Evolutionary conservation across 371 early-diverging fungal species (phyloP).

Genomic region (Basidiobolus meristosporus): DNA sequence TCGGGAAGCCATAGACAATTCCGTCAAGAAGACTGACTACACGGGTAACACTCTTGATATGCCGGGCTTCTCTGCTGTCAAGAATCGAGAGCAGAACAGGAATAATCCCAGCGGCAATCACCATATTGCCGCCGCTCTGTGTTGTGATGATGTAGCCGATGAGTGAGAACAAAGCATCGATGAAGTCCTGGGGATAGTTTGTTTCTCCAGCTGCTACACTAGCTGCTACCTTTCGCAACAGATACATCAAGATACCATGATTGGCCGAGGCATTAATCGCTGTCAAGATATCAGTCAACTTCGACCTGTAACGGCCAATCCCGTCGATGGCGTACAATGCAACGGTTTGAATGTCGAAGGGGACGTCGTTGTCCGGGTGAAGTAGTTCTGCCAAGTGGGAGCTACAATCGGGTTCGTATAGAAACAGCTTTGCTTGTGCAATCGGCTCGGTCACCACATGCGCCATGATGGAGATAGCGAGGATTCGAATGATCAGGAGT

Average conservation of each 20-base stretch:
- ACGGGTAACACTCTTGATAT: slow-evolving; percentile 45
- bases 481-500: slow-evolving; percentile 56
- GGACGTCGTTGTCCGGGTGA: slow-evolving; percentile 40
- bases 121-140: slow-evolving; percentile 71
- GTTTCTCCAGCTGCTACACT: slow-evolving; percentile 4
- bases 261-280: slow-evolving; percentile 84
- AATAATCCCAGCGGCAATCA: slow-evolving; percentile 79
- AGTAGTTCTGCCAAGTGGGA: slow-evolving; percentile 53
- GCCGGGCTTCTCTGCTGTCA: slow-evolving; percentile 17
- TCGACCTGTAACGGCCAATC: slow-evolving; percentile 51
- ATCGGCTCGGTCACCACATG: slow-evolving; percentile 43
- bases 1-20: slow-evolving; percentile 51
- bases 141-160: slow-evolving; percentile 53
- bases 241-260: slow-evolving; percentile 74
- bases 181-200: slow-evolving; percentile 43
- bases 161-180: slow-evolving; percentile 69
- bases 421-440: slow-evolving; percentile 51
- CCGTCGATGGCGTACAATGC: slow-evolving; percentile 66
- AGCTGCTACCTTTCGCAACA: slow-evolving; percentile 17
- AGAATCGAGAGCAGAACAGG: slow-evolving; percentile 46
- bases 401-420: slow-evolving; percentile 71
- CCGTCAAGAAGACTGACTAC: slow-evolving; percentile 59
- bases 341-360: slow-evolving; percentile 48
- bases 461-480: slow-evolving; percentile 39
- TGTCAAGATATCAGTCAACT: slow-evolving; percentile 58